These are phyloP conservation scores for Ogataea sp. DNA, from an alignment of 805 yeast genomes.

Conservation along the genomic window DNA sequence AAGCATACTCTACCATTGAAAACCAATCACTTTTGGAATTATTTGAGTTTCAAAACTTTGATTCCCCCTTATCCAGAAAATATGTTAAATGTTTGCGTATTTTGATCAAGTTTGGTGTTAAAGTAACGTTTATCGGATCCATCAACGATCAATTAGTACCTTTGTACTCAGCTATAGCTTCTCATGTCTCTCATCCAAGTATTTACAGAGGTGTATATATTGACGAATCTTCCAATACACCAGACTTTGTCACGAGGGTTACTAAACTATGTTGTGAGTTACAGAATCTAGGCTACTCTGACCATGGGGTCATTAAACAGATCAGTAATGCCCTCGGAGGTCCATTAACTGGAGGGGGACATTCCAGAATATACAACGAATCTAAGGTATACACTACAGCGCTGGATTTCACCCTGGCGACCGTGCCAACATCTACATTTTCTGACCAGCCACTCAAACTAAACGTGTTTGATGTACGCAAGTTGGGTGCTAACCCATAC, in stretches of 20 bases:
- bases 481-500: slow-evolving; percentile 71
- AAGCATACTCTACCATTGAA: slow-evolving; percentile 88
- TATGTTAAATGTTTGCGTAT: slow-evolving; percentile 60
- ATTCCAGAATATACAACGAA: slow-evolving; percentile 81
- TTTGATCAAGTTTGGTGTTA: slow-evolving; percentile 62
- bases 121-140: slow-evolving; percentile 77
- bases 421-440: slow-evolving; percentile 38
- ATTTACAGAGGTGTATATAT: slow-evolving; percentile 83
- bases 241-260: slow-evolving; percentile 68
- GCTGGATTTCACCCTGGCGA: slow-evolving; percentile 63
- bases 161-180: slow-evolving; percentile 75
- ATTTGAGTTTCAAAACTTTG: slow-evolving; percentile 78
- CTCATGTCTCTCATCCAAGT: slow-evolving; percentile 82
- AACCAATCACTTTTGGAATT: slow-evolving; percentile 79
- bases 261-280: slow-evolving; percentile 67
- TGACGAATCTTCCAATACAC: slow-evolving; percentile 74
- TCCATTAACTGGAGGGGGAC: slow-evolving; percentile 92
- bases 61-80: slow-evolving; percentile 62
- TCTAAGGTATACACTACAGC: slow-evolving; percentile 79
- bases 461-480: slow-evolving; percentile 48
- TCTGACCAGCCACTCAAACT: slow-evolving; percentile 21
- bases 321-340: slow-evolving; percentile 78
- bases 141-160: slow-evolving; percentile 94
- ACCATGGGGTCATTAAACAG: slow-evolving; percentile 81
- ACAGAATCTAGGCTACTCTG: slow-evolving; percentile 71